Base-by-base conservation (phyloP, 2,329 filamentous ascomycete species). In the Corinectria fuckeliana region DNA sequence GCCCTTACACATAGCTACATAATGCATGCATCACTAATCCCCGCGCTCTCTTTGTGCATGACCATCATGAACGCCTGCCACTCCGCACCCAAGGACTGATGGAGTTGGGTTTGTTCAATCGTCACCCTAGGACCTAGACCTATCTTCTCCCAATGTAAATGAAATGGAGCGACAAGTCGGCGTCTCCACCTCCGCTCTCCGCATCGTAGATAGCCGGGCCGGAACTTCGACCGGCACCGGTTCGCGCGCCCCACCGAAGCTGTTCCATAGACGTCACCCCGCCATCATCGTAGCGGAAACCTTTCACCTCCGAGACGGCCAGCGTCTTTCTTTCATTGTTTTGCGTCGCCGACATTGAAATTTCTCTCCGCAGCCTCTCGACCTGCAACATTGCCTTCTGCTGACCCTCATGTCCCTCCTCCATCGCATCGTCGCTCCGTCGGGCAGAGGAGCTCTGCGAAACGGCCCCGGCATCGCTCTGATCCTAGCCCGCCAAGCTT, bases 401-500 rank as follows among this genome's bases (percentile, higher is more conserved):
- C 38, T 28, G 34, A 44, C 45, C 52, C 36, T 32, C 57, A 76
- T 76, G 74, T 66, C 72, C 47, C 66, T 76, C 23, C 67, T 75
- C 50, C 72, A 72, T 52, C 68, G 66, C 42, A 61, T 76, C 25
- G 63, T 64, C 59, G 66, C 72, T 58, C 68, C 72, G 30, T 70
- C 73, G 20, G 54, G 61, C 48, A 60, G 65, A 60, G 62, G 65
- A 61, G 39, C 56, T 59, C 62, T 74, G 69, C 65, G 76, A 75
- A 52, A 73, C 69, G 73, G 63, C 58, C 21, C 58, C 60, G 45
- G 60, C 68, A 62, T 72, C 67, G 38, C 68, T 13, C 60, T 71
- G 51, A 64, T 68, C 23, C 55, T 74, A 18, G 61, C 68, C 63
- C 69, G 80, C 71, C 71, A 75, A 72, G 78, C 80, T 49, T 83